These are phyloP conservation scores for Acanthamoeba divionensis DNA, from an alignment of 208 protist species.

Conservation along the genomic window DNA sequence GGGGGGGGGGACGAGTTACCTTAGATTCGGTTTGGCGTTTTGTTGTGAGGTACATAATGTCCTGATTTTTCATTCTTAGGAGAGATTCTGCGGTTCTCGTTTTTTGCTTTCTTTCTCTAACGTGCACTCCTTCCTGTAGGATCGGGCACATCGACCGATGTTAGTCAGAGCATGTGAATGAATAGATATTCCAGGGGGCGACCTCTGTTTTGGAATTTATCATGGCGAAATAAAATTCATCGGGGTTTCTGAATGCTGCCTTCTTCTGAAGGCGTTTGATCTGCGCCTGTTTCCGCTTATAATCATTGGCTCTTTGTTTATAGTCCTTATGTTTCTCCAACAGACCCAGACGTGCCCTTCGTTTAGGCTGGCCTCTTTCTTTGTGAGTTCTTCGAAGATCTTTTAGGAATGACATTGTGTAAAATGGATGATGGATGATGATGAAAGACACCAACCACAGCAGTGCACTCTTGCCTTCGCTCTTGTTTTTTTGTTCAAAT, in stretches of 20 bases:
- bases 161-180: background rate
- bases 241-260: conserved; percentile 64
- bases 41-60: background rate
- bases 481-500: too few relatives aligned
- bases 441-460: too few relatives aligned
- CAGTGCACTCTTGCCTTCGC: too few relatives aligned
- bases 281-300: conserved; percentile 62
- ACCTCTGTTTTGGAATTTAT: conserved; percentile 26
- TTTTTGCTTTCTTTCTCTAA: background rate
- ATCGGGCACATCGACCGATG: background rate
- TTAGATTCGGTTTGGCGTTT: background rate
- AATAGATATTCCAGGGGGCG: background rate
- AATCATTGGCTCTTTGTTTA: too few relatives aligned
- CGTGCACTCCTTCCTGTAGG: background rate
- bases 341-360: conserved; percentile 60
- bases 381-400: conserved; percentile 54
- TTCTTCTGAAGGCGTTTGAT: conserved; percentile 62
- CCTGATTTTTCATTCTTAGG: conserved; percentile 50
- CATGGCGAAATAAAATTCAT: conserved; percentile 76
- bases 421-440: too few relatives aligned
- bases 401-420: too few relatives aligned
- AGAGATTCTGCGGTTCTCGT: background rate
- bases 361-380: conserved; percentile 70
- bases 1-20: background rate
- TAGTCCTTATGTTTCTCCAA: conserved; percentile 82